These are phyloP conservation scores for Apiospora koreana DNA, from an alignment of 2,329 filamentous ascomycete genomes.

Conservation along the genomic window DNA sequence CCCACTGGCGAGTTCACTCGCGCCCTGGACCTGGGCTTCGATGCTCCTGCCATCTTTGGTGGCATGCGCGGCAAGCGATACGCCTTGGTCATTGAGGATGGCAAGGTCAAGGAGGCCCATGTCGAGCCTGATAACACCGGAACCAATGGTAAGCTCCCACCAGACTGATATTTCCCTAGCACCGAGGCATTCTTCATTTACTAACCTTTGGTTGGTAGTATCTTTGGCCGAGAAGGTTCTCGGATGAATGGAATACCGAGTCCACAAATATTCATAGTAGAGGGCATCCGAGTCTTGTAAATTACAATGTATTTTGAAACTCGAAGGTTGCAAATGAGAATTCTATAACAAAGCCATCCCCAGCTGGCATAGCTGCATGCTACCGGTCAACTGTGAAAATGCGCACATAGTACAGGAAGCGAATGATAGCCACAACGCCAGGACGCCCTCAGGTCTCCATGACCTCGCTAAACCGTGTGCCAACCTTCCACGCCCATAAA, in stretches of 20 bases:
- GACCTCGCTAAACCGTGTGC: slow-evolving; percentile 1
- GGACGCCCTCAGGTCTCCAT: neutral
- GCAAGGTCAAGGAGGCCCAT: slow-evolving; percentile 78
- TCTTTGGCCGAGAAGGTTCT: slow-evolving; percentile 18
- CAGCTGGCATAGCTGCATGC: slow-evolving; percentile 1
- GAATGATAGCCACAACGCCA: slow-evolving; percentile 8
- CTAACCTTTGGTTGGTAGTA: slow-evolving; percentile 1
- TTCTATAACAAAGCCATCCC: neutral
- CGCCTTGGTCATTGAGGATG: slow-evolving; percentile 78
- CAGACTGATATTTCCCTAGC: too few relatives aligned
- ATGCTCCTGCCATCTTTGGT: slow-evolving; percentile 66
- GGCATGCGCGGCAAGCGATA: slow-evolving; percentile 85
- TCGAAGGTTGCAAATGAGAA: neutral
- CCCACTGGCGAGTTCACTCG: slow-evolving; percentile 79
- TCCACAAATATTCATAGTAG: neutral
- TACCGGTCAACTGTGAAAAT: neutral
- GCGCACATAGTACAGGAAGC: slow-evolving; percentile 6
- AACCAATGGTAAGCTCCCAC: slow-evolving; percentile 60
- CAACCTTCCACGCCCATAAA: neutral
- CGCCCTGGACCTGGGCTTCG: slow-evolving; percentile 77
- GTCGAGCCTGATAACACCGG: slow-evolving; percentile 90
- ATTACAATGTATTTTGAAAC: neutral
- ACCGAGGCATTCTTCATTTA: neutral
- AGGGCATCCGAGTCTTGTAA: neutral
- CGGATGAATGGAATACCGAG: neutral